Conservation (phyloP, 2,329 filamentous ascomycete species). For the Diaporthe citrichinensis region DNA sequence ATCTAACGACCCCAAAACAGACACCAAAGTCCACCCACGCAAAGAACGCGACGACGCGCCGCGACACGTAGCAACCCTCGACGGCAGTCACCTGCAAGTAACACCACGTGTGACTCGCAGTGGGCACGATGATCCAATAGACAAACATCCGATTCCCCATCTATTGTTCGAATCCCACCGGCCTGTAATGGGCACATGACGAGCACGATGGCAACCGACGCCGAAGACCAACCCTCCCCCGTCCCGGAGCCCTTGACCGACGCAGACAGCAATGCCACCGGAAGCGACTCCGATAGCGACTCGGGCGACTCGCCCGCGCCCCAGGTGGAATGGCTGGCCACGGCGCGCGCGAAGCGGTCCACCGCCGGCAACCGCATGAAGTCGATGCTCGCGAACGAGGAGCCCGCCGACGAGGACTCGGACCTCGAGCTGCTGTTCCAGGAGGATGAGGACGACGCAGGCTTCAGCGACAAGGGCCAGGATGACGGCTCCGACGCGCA, state of each 20-base stretch:
- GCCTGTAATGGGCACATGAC: conserved; percentile 28
- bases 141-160: neutral
- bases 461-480: conserved; percentile 78
- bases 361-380: conserved; percentile 90
- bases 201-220: conserved; percentile 45
- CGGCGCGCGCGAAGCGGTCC: conserved; percentile 79
- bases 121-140: neutral
- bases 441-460: conserved; percentile 77
- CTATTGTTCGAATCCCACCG: neutral
- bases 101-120: neutral
- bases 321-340: conserved; percentile 78
- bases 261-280: conserved; percentile 53
- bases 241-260: conserved; percentile 52
- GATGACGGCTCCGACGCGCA: conserved; percentile 81
- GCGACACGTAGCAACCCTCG: neutral
- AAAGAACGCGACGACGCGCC: conserved; percentile 21
- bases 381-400: conserved; percentile 81
- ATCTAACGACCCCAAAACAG: neutral
- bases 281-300: conserved; percentile 52
- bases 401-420: conserved; percentile 67
- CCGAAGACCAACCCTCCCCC: conserved; percentile 43
- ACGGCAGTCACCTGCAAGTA: neutral
- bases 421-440: conserved; percentile 82
- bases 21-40: neutral
- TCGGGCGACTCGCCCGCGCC: conserved; percentile 45